Percentiles rank a stretch among this genome's conserved stretches.
Conservation (phyloP, 1,284 basidiomycete genomes). For the Puccinia hordei region DNA sequence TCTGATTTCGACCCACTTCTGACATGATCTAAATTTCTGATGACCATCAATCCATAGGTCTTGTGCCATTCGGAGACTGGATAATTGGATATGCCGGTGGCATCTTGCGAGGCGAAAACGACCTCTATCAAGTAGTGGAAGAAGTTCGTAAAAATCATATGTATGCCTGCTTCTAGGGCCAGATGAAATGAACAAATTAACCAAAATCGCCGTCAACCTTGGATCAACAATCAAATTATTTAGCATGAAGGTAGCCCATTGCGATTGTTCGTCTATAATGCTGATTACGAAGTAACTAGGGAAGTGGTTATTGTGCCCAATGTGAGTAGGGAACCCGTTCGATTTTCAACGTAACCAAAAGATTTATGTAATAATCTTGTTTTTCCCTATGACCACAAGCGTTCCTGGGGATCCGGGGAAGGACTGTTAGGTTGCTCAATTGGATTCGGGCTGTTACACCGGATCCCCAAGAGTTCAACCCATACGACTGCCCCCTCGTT, state of each 20-base stretch:
- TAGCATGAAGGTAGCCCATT: constrained; percentile 90
- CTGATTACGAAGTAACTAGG: constrained; percentile 80
- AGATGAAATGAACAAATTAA: constrained; percentile 25
- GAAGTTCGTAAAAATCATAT: constrained; percentile 65
- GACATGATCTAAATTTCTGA: background rate
- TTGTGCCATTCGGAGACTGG: constrained; percentile 85
- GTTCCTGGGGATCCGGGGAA: constrained; percentile 87
- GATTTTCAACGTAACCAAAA: background rate
- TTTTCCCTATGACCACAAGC: constrained; percentile 53
- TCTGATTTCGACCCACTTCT: background rate
- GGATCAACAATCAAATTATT: background rate
- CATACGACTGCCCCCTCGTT: constrained; percentile 36
- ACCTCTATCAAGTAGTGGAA: constrained; percentile 96
- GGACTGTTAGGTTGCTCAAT: constrained; percentile 90
- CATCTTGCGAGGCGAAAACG: constrained; percentile 83
- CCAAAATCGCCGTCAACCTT: constrained; percentile 20
- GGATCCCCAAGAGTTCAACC: constrained; percentile 68
- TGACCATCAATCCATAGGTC: constrained; percentile 61
- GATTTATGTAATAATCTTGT: background rate
- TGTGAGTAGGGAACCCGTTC: constrained; percentile 39
- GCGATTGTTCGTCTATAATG: constrained; percentile 91
- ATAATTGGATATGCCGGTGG: constrained; percentile 94
- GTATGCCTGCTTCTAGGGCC: background rate
- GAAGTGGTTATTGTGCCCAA: constrained; percentile 92
- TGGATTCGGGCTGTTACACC: constrained; percentile 77